A percentile compares a stretch with the other conserved stretches of the same genome.
Evolutionary conservation across 2,329 filamentous ascomycete species (phyloP).

Genomic region (Claviceps quebecensis): DNA sequence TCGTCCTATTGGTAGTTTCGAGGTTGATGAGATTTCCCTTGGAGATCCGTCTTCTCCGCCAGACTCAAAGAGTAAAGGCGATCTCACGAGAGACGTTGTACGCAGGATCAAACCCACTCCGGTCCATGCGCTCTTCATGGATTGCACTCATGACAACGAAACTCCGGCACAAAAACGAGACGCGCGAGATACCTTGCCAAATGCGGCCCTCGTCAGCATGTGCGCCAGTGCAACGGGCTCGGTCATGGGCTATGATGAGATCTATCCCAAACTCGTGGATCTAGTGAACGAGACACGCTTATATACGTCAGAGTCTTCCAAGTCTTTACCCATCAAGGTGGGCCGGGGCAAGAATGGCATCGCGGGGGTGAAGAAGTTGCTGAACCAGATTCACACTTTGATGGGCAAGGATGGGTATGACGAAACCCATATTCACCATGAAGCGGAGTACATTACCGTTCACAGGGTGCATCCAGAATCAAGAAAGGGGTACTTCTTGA

Average conservation of each 20-base stretch:
- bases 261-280: conserved; percentile 88
- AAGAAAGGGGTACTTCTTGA: conserved; percentile 85
- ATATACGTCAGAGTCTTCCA: conserved; percentile 68
- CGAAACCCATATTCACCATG: conserved; percentile 93
- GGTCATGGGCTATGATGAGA: conserved; percentile 95
- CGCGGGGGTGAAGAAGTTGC: conserved; percentile 75
- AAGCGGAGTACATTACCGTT: conserved; percentile 90
- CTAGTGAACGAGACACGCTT: conserved; percentile 77
- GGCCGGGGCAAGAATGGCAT: conserved; percentile 71
- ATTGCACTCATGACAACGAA: conserved; percentile 98
- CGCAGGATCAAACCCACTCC: conserved; percentile 75
- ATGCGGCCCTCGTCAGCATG: conserved; percentile 89
- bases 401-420: conserved; percentile 94
- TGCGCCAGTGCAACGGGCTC: conserved; percentile 89
- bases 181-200: conserved; percentile 84
- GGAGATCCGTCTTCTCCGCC: conserved; percentile 30
- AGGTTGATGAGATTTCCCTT: conserved; percentile 71
- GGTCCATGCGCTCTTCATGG: conserved; percentile 93
- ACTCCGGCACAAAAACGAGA: conserved; percentile 90
- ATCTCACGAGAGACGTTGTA: conserved; percentile 47
- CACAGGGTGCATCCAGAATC: conserved; percentile 88
- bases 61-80: conserved; percentile 16
- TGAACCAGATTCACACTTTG: conserved; percentile 86
- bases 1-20: conserved; percentile 90
- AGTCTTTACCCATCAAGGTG: conserved; percentile 40